phyloP scores from a whole-genome alignment of 2,329 filamentous ascomycete species.

The Penicillium thymicola region DNA sequence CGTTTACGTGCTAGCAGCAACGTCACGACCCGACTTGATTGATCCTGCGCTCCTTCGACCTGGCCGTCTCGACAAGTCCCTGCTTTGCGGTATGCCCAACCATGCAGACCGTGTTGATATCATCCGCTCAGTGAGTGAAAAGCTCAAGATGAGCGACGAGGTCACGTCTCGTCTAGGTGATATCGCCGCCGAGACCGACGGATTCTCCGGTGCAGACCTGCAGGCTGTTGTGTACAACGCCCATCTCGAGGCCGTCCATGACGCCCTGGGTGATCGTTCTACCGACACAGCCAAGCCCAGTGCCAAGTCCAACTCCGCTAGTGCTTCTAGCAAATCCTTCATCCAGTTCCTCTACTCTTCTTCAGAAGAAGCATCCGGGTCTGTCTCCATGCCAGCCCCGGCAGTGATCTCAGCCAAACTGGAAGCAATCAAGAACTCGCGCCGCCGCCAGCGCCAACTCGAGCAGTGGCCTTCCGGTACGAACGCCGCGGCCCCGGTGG shows the following conservation, averaged over 20 bases:
- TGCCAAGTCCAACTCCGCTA: constrained; percentile 29
- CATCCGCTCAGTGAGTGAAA: constrained; percentile 74
- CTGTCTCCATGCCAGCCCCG: constrained; percentile 67
- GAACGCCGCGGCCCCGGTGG: constrained; percentile 13
- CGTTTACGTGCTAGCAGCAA: constrained; percentile 94
- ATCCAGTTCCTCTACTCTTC: constrained; percentile 79
- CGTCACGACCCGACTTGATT: constrained; percentile 87
- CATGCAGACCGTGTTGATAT: constrained; percentile 83
- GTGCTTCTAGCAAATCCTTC: constrained; percentile 51
- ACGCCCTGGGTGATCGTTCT: constrained; percentile 65
- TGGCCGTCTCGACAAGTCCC: constrained; percentile 85
- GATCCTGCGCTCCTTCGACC: constrained; percentile 90
- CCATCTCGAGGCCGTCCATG: constrained; percentile 94
- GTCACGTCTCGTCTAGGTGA: constrained; percentile 65
- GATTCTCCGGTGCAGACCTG: constrained; percentile 90
- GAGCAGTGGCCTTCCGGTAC: constrained; percentile 34
- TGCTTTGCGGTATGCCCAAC: constrained; percentile 85
- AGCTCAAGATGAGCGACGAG: constrained; percentile 69
- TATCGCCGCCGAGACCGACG: constrained; percentile 75
- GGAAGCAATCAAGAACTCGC: constrained; percentile 69
- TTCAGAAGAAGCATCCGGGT: constrained; percentile 51
- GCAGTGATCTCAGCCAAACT: constrained; percentile 79
- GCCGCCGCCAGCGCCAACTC: constrained; percentile 59
- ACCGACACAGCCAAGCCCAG: constrained; percentile 40
- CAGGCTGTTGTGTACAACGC: constrained; percentile 95